phyloP scores from a whole-genome alignment of 441 rosid genomes.

The Viola pubescens region DNA sequence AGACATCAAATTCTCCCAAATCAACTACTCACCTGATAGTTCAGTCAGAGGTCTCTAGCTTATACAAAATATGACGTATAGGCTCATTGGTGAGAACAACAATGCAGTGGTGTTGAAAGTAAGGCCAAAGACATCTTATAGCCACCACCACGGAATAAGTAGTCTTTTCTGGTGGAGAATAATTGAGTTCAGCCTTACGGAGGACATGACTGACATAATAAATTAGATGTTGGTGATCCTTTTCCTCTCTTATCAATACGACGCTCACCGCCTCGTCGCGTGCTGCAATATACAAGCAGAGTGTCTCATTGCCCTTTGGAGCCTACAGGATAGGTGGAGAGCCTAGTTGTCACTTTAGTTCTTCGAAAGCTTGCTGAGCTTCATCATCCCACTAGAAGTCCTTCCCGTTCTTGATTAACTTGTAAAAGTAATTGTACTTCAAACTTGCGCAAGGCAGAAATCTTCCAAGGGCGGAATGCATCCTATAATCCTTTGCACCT shows the following conservation, averaged over 20 bases:
- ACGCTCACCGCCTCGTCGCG: neutral
- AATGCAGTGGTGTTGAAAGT: neutral
- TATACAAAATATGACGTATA: neutral
- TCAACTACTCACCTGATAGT: neutral
- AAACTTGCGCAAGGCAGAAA: neutral
- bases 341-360: neutral
- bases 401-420: neutral
- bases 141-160: neutral
- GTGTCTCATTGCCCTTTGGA: neutral
- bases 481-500: neutral
- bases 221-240: neutral
- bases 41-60: neutral
- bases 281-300: neutral
- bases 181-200: neutral
- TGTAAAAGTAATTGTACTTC: neutral
- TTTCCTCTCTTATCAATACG: neutral
- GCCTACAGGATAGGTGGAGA: neutral
- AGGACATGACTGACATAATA: neutral
- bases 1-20: neutral
- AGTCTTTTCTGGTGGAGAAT: neutral
- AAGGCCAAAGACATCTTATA: neutral
- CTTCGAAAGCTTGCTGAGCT: neutral
- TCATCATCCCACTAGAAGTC: neutral
- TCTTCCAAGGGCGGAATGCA: neutral
- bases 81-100: neutral